Evolutionary conservation across 2,329 filamentous ascomycete species (phyloP).

Genomic region (Bipolaris oryzae): DNA sequence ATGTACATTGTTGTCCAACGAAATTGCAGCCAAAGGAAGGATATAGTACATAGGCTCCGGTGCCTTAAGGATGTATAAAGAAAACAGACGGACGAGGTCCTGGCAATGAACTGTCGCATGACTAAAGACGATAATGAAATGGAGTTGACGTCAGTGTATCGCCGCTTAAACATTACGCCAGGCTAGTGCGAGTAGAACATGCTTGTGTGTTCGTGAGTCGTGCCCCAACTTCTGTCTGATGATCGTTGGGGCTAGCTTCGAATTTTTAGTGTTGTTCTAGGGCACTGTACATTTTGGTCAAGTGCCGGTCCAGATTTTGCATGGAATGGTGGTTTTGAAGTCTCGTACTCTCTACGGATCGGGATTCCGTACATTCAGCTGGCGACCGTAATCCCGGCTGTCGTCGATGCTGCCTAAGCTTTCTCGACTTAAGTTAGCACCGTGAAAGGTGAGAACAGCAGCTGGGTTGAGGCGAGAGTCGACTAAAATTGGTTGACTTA

Average conservation of each 20-base stretch:
- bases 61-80: slow-evolving; percentile 25
- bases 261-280: slow-evolving; percentile 6
- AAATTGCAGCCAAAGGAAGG: slow-evolving; percentile 19
- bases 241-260: slow-evolving; percentile 19
- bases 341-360: slow-evolving; percentile 26
- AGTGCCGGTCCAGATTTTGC: neutral
- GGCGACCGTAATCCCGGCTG: slow-evolving; percentile 55
- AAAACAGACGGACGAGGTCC: slow-evolving; percentile 8
- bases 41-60: slow-evolving; percentile 29
- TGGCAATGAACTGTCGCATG: neutral
- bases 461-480: slow-evolving; percentile 58
- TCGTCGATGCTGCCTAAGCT: slow-evolving; percentile 56
- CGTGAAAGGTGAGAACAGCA: slow-evolving; percentile 53
- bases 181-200: slow-evolving; percentile 15
- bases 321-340: neutral
- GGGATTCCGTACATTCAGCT: slow-evolving; percentile 52
- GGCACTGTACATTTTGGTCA: slow-evolving; percentile 2
- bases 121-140: slow-evolving; percentile 6
- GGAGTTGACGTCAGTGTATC: slow-evolving; percentile 23
- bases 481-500: slow-evolving; percentile 54
- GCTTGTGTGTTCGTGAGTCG: slow-evolving; percentile 36
- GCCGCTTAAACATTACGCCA: slow-evolving; percentile 29
- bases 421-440: slow-evolving; percentile 51
- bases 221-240: slow-evolving; percentile 29
- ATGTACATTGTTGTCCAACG: slow-evolving; percentile 38